Evolutionary conservation across 345 rosid genomes (phyloP), one percentile per base, ranked within the genome.

Genomic region (Conringia planisiliqua): DNA sequence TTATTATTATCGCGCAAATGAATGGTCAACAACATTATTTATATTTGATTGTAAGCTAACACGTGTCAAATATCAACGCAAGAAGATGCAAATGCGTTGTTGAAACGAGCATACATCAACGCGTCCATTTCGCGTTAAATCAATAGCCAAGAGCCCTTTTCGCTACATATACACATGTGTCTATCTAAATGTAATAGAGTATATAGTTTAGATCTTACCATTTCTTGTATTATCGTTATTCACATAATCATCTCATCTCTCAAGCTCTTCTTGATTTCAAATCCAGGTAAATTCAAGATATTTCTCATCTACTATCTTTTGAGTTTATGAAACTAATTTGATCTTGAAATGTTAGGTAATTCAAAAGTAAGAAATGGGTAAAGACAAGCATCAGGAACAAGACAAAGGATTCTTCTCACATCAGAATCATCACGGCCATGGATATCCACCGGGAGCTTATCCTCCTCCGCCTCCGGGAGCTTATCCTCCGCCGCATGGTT

Each of bases 401-500:
- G 82, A 79, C 70, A 79, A 79, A 65, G 79, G 82, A 38, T 66
- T 79, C 43, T 78, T 73, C 30, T 73, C 81, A 29, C 78, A 73
- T 62, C 76, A 58, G 50, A 78, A 79, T 3, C 83, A 83, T n/a
- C 79, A 70, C 0, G 87, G 81, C 5, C 79, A 72, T 14, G 85
- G 82, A 0, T 84, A 84, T 44, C 88, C 32, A 0, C 88, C 27
- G 5, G 85, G 84, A 46, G 55, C 39, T 2, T 87, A 87, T 48
- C 91, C 89, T 72, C 92, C 85, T 74, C 92, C 85, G 14, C 84
- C 84, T 0, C 83, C 82, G 0, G 87, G 85, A 38, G 90, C 80
- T 3, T 85, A 89, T 65, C 92, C 90, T 27, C 80, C 83, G 22
- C 82, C 73, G 0, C 81, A 64, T 1, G 89, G 83, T 6, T 83